phyloP scores from a whole-genome alignment of 148 eudicot species.

The Silene uniflora region DNA sequence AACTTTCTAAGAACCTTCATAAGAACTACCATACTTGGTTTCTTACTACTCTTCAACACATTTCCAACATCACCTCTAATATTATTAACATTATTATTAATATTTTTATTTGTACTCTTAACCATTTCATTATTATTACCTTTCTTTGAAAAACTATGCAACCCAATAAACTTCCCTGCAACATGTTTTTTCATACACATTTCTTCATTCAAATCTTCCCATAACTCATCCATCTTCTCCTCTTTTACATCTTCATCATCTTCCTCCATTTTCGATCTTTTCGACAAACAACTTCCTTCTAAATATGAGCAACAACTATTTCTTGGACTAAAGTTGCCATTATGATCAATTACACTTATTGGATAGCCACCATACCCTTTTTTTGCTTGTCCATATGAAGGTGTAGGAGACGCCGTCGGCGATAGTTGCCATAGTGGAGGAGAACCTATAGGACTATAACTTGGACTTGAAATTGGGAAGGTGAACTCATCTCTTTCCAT shows the following conservation, averaged over 20 bases:
- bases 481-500: constrained; percentile 50
- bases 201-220: constrained; percentile 60
- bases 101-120: background rate
- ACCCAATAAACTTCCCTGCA: constrained; percentile 2
- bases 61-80: constrained; percentile 1
- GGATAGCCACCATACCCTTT: background rate
- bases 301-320: constrained; percentile 40
- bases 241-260: constrained; percentile 22
- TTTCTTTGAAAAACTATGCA: background rate
- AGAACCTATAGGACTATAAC: constrained; percentile 32
- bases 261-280: constrained; percentile 19
- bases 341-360: background rate
- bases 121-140: constrained; percentile 17
- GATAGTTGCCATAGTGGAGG: constrained; percentile 49
- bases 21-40: constrained; percentile 28
- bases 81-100: background rate
- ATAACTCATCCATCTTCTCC: constrained; percentile 54
- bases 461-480: constrained; percentile 37
- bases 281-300: constrained; percentile 25
- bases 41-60: constrained; percentile 25
- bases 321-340: constrained; percentile 16
- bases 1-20: constrained; percentile 41
- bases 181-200: constrained; percentile 19
- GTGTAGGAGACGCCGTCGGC: constrained; percentile 32
- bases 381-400: constrained; percentile 9